Conservation (phyloP, 768 basidiomycete genomes). For the Guyanaporus albipodus region DNA sequence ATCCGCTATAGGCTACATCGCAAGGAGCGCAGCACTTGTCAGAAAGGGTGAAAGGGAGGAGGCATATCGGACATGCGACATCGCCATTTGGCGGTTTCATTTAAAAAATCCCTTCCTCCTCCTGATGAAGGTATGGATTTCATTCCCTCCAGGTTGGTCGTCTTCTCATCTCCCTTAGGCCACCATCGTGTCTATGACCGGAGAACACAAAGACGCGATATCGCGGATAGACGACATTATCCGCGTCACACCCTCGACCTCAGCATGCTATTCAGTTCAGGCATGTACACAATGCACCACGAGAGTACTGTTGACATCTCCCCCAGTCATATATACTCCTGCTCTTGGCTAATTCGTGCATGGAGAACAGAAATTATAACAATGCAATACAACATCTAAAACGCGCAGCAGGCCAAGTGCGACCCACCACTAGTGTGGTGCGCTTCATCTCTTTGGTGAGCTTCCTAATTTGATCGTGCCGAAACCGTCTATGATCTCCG, state of each 20-base stretch:
- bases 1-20: no score
- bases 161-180: neutral
- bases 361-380: neutral
- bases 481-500: neutral
- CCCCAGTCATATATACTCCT: neutral
- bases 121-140: no score
- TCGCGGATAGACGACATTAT: neutral
- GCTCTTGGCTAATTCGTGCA: neutral
- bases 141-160: no score
- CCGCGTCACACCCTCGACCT: neutral
- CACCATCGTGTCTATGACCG: neutral
- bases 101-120: no score
- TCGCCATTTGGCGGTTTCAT: no score
- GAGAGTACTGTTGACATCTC: neutral
- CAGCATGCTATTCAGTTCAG: neutral
- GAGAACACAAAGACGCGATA: neutral
- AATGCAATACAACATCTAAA: neutral
- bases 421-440: neutral
- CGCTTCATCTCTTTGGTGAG: neutral
- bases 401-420: neutral
- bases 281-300: neutral
- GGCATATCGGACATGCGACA: no score
- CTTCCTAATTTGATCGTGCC: neutral
- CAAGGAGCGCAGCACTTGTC: no score
- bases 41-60: no score